A percentile compares a stretch with the other conserved stretches of the same genome.
Conservation (phyloP, 1,284 basidiomycete genomes). For the Melampsora larici-populina region DNA sequence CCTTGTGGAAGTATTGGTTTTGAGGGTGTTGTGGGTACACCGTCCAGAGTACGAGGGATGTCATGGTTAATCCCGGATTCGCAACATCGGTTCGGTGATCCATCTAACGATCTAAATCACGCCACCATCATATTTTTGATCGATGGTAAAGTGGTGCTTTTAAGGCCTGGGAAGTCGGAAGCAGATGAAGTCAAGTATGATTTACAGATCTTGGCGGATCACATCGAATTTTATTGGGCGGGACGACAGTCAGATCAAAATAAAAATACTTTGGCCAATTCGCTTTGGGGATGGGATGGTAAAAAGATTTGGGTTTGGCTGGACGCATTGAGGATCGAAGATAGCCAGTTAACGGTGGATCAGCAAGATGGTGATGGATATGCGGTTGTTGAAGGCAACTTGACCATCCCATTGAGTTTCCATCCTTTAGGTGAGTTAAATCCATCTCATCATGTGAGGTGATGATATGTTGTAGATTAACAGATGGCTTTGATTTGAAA, state of each 20-base stretch:
- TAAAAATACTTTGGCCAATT: conserved; percentile 86
- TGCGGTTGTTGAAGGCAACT: conserved; percentile 80
- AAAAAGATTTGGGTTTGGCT: conserved; percentile 86
- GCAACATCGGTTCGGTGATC: conserved; percentile 92
- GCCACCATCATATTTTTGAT: conserved; percentile 96
- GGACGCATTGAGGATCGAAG: conserved; percentile 85
- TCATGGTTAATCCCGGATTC: conserved; percentile 95
- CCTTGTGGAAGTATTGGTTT: conserved; percentile 94
- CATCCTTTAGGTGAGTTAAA: conserved; percentile 81
- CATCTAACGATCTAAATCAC: conserved; percentile 83
- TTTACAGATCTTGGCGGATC: conserved; percentile 91
- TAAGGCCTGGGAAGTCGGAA: no score
- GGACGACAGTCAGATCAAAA: conserved; percentile 68
- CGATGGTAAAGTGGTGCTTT: conserved; percentile 82
- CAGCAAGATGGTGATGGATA: conserved; percentile 31
- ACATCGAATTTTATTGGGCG: conserved; percentile 98
- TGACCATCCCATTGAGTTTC: conserved; percentile 84
- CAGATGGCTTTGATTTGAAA: neutral
- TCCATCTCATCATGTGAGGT: neutral
- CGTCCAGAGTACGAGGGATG: conserved; percentile 78
- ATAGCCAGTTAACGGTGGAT: conserved; percentile 47
- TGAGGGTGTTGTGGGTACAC: conserved; percentile 80
- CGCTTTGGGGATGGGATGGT: no score
- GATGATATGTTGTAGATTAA: neutral
- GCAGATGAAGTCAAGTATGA: conserved; percentile 94